phyloP scores from a whole-genome alignment of 192 early-diverging fungal genomes.

The Coemansia sp. region DNA sequence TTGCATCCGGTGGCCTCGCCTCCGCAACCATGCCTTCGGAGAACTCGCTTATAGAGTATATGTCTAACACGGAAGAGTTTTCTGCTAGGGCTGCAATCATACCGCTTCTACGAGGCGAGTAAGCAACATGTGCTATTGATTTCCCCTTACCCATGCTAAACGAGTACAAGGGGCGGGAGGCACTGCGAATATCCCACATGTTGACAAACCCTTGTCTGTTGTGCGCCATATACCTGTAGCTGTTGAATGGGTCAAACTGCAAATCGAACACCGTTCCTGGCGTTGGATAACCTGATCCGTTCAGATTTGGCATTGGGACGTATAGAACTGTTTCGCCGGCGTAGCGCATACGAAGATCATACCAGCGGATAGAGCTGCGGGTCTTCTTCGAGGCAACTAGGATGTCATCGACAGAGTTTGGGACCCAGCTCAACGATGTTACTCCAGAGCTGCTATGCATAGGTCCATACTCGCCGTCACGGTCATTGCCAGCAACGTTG shows the following conservation, averaged over 20 bases:
- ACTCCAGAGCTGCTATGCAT: constrained; percentile 31
- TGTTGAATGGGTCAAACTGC: constrained; percentile 53
- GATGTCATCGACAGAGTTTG: constrained; percentile 33
- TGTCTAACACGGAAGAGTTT: constrained; percentile 20
- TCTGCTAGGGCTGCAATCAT: constrained; percentile 27
- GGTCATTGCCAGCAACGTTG: background rate
- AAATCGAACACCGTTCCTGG: constrained; percentile 42
- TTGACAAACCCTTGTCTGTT: constrained; percentile 33
- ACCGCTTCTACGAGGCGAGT: constrained; percentile 36
- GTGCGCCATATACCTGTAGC: constrained; percentile 43
- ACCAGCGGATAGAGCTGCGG: constrained; percentile 43
- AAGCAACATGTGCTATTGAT: constrained; percentile 18
- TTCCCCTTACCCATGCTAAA: constrained; percentile 13
- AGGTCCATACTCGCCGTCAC: constrained; percentile 29
- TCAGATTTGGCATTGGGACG: constrained; percentile 20
- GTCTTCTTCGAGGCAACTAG: constrained; percentile 36
- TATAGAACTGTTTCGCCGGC: constrained; percentile 31
- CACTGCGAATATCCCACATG: constrained; percentile 55
- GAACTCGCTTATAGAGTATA: constrained; percentile 32
- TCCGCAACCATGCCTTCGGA: constrained; percentile 1
- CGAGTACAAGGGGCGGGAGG: constrained; percentile 22
- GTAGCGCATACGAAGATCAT: constrained; percentile 35
- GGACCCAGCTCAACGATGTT: constrained; percentile 45
- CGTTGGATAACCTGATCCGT: background rate
- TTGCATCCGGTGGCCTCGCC: constrained; percentile 12